Evolutionary conservation across 2,329 filamentous ascomycete genomes (phyloP).

Genomic region (Fusarium xyrophilum): DNA sequence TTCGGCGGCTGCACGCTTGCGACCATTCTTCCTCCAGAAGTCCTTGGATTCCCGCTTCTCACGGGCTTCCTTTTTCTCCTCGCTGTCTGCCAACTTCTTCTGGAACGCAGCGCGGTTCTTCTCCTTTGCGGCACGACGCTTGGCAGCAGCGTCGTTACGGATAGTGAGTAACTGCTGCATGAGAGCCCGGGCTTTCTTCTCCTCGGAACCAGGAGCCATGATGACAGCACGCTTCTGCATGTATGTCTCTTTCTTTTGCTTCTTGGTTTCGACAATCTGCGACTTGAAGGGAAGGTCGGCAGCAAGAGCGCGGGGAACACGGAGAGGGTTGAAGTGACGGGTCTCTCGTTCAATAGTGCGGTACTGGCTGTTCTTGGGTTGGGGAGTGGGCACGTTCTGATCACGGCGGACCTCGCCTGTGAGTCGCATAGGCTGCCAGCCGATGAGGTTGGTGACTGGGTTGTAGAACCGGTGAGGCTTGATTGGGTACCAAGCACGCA

Average conservation of each 20-base stretch:
- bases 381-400: constrained; percentile 76
- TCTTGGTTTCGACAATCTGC: constrained; percentile 82
- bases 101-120: constrained; percentile 81
- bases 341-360: constrained; percentile 69
- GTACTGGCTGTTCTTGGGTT: constrained; percentile 86
- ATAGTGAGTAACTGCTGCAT: constrained; percentile 94
- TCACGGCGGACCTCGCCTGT: constrained; percentile 89
- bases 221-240: constrained; percentile 96
- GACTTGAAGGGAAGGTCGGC: constrained; percentile 90
- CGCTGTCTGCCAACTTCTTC: constrained; percentile 80
- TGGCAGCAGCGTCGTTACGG: constrained; percentile 87
- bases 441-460: constrained; percentile 89
- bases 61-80: constrained; percentile 83
- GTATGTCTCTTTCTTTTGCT: constrained; percentile 83
- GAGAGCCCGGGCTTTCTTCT: constrained; percentile 85
- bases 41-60: constrained; percentile 94
- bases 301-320: constrained; percentile 79
- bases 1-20: constrained; percentile 61
- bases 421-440: constrained; percentile 92
- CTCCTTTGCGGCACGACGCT: constrained; percentile 84
- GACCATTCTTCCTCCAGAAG: constrained; percentile 90
- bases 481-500: constrained; percentile 96
- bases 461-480: constrained; percentile 97
- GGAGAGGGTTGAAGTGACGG: constrained; percentile 79
- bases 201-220: constrained; percentile 77